Evolutionary conservation across 2,329 filamentous ascomycete species (phyloP).

Genomic region (Septoria petroselini): DNA sequence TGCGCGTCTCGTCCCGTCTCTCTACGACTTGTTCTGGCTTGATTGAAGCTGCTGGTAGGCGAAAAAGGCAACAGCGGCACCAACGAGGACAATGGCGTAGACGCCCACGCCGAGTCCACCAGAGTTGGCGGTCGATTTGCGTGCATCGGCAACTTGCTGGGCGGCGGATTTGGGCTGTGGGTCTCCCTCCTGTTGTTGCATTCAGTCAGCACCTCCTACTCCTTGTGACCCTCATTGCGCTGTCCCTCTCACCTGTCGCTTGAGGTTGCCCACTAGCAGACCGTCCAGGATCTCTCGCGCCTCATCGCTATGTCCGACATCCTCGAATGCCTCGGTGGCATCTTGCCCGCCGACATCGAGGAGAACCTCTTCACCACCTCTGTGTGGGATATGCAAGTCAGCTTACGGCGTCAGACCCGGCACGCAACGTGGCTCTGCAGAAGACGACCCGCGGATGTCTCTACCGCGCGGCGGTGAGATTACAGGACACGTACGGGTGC

Average conservation of each 20-base stretch:
- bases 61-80: slow-evolving; percentile 72
- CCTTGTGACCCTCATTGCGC: neutral
- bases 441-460: slow-evolving; percentile 2
- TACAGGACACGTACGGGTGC: slow-evolving; percentile 69
- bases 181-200: slow-evolving; percentile 64
- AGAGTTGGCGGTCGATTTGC: slow-evolving; percentile 44
- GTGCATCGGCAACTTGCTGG: slow-evolving; percentile 51
- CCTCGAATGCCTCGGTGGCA: slow-evolving; percentile 96
- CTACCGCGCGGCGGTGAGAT: neutral
- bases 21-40: slow-evolving; percentile 40
- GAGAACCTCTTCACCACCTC: slow-evolving; percentile 96
- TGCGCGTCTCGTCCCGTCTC: too few relatives aligned
- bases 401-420: neutral
- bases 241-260: slow-evolving; percentile 65
- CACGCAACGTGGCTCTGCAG: neutral
- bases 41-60: slow-evolving; percentile 82
- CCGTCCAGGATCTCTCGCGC: slow-evolving; percentile 87
- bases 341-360: slow-evolving; percentile 95
- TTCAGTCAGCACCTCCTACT: neutral
- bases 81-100: slow-evolving; percentile 76
- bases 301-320: slow-evolving; percentile 98
- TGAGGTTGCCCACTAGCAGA: slow-evolving; percentile 71
- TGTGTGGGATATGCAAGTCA: slow-evolving; percentile 49
- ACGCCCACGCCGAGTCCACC: slow-evolving; percentile 68
- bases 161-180: slow-evolving; percentile 63